Conservation (phyloP, 2,329 filamentous ascomycete species). For the Talaromyces marneffei region DNA sequence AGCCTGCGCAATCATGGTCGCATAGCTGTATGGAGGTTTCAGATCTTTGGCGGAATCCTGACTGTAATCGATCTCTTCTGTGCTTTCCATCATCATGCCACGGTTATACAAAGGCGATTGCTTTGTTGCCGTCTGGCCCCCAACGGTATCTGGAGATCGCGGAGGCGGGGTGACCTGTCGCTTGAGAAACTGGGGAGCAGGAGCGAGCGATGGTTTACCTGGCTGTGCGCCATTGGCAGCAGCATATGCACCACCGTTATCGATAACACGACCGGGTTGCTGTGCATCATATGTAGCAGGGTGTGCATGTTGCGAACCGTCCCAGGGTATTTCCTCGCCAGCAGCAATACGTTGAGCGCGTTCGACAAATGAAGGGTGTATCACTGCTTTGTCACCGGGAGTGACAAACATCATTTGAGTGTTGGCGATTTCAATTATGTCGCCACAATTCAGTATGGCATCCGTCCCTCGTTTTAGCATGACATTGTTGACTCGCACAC, state of each 20-base stretch:
- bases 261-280: constrained; percentile 4
- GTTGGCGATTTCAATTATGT: constrained; percentile 84
- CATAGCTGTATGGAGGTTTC: constrained; percentile 94
- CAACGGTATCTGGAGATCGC: constrained; percentile 36
- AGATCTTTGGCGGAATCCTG: constrained; percentile 80
- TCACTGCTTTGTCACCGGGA: constrained; percentile 66
- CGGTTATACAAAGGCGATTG: constrained; percentile 46
- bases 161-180: constrained; percentile 39
- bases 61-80: constrained; percentile 54
- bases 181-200: constrained; percentile 38
- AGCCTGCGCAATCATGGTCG: constrained; percentile 92
- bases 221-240: constrained; percentile 15
- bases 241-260: constrained; percentile 9
- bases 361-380: constrained; percentile 64
- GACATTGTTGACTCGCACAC: constrained; percentile 73
- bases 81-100: constrained; percentile 50
- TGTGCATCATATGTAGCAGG: constrained; percentile 17
- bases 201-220: constrained; percentile 34
- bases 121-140: constrained; percentile 37
- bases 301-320: constrained; percentile 35
- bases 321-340: constrained; percentile 37
- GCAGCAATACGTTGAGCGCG: constrained; percentile 51
- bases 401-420: constrained; percentile 99
- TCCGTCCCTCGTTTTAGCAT: constrained; percentile 62
- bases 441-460: constrained; percentile 69